Conservation (phyloP, 1,139 yeast species). For the Schizosaccharomyces versatilis region DNA sequence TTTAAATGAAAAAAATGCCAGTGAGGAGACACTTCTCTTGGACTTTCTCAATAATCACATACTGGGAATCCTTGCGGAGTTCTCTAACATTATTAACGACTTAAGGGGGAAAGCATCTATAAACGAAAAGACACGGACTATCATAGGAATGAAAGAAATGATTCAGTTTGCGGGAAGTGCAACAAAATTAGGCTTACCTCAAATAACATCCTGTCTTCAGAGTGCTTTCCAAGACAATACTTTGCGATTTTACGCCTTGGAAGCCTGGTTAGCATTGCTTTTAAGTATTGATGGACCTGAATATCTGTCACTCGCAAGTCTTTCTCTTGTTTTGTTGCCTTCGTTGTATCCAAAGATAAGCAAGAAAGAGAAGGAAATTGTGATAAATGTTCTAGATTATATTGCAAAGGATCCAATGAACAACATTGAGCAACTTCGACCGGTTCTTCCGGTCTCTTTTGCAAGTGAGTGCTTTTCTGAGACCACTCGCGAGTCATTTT, state of each 20-base stretch:
- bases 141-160: conserved; percentile 51
- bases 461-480: background rate
- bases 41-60: conserved; percentile 33
- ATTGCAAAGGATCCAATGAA: background rate
- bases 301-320: background rate
- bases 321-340: background rate
- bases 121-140: conserved; percentile 47
- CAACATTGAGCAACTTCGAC: background rate
- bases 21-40: conserved; percentile 14
- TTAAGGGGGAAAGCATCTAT: conserved; percentile 48
- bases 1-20: conserved; percentile 12
- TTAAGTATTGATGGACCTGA: background rate
- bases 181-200: conserved; percentile 63
- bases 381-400: background rate
- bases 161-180: conserved; percentile 39
- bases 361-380: background rate
- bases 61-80: conserved; percentile 55
- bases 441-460: background rate
- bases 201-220: conserved; percentile 68
- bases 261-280: conserved; percentile 31
- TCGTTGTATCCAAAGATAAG: background rate
- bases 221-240: conserved; percentile 47
- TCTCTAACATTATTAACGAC: conserved; percentile 61
- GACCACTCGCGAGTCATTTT: background rate
- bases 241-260: conserved; percentile 39